These are phyloP conservation scores for Globisporangium paddicum DNA, from an alignment of 352 stramenopile species.

Conservation along the genomic window DNA sequence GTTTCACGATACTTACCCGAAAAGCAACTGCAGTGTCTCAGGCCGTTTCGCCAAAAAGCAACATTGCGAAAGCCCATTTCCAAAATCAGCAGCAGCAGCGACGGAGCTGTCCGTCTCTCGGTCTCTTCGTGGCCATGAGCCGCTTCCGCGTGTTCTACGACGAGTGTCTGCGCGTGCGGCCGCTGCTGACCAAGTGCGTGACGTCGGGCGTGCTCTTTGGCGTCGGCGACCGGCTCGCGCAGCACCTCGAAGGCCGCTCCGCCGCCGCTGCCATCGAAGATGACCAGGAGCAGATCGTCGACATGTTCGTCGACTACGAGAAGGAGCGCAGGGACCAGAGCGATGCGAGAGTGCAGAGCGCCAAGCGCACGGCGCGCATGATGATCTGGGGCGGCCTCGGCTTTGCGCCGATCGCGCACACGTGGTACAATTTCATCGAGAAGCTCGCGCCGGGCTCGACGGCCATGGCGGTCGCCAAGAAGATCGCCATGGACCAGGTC, in stretches of 20 bases:
- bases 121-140: conserved; percentile 20
- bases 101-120: neutral
- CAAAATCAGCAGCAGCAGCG: neutral
- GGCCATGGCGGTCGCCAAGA: conserved; percentile 28
- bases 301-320: conserved; percentile 13
- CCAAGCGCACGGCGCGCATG: conserved; percentile 38
- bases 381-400: conserved; percentile 85
- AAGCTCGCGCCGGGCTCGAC: conserved; percentile 23
- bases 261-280: neutral
- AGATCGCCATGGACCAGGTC: conserved; percentile 39
- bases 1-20: neutral
- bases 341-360: neutral
- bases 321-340: neutral
- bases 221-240: conserved; percentile 54
- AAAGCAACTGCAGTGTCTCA: neutral
- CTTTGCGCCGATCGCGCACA: conserved; percentile 86
- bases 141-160: conserved; percentile 49
- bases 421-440: conserved; percentile 87
- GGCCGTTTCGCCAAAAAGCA: too few species aligned
- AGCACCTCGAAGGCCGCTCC: conserved; percentile 30
- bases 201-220: conserved; percentile 68
- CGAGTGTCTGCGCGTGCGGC: conserved; percentile 36
- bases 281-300: neutral
- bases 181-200: conserved; percentile 65
- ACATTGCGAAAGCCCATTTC: neutral